These are phyloP conservation scores for Trypanosoma boissoni DNA, from an alignment of 208 protist genomes.

Conservation along the genomic window DNA sequence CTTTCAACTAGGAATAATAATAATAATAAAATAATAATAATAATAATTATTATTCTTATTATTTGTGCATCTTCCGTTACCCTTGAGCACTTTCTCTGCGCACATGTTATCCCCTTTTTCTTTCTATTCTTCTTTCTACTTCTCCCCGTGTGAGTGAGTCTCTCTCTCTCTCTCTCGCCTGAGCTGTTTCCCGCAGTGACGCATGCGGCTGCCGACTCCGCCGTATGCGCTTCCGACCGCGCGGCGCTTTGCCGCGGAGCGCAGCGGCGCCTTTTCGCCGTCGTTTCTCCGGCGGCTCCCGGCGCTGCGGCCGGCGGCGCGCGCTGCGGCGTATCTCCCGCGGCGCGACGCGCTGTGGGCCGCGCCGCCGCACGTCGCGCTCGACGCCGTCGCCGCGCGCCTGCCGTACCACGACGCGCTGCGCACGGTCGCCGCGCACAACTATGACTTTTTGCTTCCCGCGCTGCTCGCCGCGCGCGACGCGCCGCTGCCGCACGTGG, in stretches of 20 bases:
- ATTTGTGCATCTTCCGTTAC: too few relatives aligned
- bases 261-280: constrained; percentile 46
- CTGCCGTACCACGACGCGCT: constrained; percentile 67
- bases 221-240: constrained; percentile 42
- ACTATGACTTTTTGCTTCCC: constrained; percentile 64
- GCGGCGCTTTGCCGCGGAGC: constrained; percentile 44
- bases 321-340: constrained; percentile 40
- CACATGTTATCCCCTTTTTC: constrained; percentile 3
- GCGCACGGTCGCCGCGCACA: constrained; percentile 70
- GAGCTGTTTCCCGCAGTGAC: neutral
- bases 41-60: neutral
- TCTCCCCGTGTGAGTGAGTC: constrained; percentile 3
- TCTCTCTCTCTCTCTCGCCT: neutral
- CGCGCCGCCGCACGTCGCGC: constrained; percentile 54
- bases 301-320: constrained; percentile 13
- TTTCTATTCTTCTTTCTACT: neutral
- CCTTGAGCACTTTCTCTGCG: too few relatives aligned
- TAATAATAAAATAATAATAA: constrained; percentile 17
- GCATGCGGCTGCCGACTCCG: constrained; percentile 30
- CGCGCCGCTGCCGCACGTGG: constrained; percentile 78
- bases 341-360: constrained; percentile 64
- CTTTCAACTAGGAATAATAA: neutral
- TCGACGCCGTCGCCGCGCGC: constrained; percentile 41
- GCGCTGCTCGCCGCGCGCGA: constrained; percentile 46
- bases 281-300: constrained; percentile 41